These are phyloP conservation scores for Lepiota subincarnata DNA, from an alignment of 768 basidiomycete species.

Conservation along the genomic window DNA sequence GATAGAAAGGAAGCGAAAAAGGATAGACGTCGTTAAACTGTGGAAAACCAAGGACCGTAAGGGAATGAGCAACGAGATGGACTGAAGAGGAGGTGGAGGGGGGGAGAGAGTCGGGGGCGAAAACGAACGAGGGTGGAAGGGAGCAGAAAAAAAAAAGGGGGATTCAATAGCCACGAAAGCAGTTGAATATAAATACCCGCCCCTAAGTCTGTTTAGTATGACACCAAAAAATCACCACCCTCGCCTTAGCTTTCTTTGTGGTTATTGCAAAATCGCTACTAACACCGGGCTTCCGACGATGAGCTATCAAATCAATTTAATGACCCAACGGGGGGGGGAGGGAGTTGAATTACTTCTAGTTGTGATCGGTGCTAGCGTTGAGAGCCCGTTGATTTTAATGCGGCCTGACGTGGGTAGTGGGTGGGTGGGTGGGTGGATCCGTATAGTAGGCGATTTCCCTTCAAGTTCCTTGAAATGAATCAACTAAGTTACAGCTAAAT, in stretches of 20 bases:
- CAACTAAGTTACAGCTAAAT: no score
- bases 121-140: not conserved
- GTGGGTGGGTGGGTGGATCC: no score
- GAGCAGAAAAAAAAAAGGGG: not conserved
- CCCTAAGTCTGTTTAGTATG: not conserved
- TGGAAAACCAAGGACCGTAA: no score
- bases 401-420: no score
- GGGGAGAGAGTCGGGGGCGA: no score
- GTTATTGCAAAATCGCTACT: not conserved
- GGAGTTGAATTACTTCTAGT: not conserved
- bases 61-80: no score
- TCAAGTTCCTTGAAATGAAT: no score
- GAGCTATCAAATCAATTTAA: not conserved
- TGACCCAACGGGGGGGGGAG: not conserved
- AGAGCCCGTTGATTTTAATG: no score
- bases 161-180: not conserved
- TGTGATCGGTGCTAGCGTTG: no score
- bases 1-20: not conserved
- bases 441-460: no score
- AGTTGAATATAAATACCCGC: slow-evolving; percentile 5
- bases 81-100: no score
- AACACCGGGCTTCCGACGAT: not conserved
- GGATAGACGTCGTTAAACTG: no score
- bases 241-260: not conserved
- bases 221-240: not conserved